A percentile compares a stretch with the other conserved stretches of the same genome.
Evolutionary conservation across 2,329 filamentous ascomycete species (phyloP).

Genomic region (Cladophialophora chaetospira): DNA sequence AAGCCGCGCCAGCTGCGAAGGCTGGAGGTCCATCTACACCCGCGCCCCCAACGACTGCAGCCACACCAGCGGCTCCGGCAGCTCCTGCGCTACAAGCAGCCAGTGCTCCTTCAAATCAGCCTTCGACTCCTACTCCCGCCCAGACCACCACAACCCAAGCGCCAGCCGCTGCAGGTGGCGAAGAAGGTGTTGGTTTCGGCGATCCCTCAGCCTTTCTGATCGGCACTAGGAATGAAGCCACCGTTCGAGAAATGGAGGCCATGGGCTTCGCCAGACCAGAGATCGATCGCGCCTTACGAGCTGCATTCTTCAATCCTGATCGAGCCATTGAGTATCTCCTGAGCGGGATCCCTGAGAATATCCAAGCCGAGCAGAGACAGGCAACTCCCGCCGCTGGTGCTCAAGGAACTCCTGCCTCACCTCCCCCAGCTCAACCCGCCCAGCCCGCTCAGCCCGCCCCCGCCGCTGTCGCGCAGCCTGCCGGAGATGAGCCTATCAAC

Average conservation of each 20-base stretch:
- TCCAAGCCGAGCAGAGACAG: slow-evolving; percentile 69
- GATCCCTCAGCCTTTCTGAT: slow-evolving; percentile 82
- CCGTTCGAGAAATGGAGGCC: slow-evolving; percentile 89
- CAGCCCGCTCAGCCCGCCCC: slow-evolving; percentile 39
- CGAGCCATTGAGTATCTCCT: slow-evolving; percentile 95
- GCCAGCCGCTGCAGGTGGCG: slow-evolving; percentile 52
- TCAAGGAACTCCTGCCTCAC: slow-evolving; percentile 34
- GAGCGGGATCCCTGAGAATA: slow-evolving; percentile 84
- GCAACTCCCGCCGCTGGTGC: slow-evolving; percentile 40
- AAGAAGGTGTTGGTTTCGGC: slow-evolving; percentile 57
- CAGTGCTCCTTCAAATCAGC: slow-evolving; percentile 59
- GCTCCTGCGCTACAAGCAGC: slow-evolving; percentile 56
- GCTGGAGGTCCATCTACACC: slow-evolving; percentile 57
- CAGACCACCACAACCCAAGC: slow-evolving; percentile 39
- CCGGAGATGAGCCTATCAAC: slow-evolving; percentile 70
- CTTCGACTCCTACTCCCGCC: slow-evolving; percentile 48
- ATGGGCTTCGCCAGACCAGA: slow-evolving; percentile 92
- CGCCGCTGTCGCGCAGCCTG: slow-evolving; percentile 45
- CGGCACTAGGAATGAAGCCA: slow-evolving; percentile 77
- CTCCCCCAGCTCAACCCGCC: slow-evolving; percentile 41
- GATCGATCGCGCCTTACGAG: slow-evolving; percentile 92
- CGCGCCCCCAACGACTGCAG: slow-evolving; percentile 48
- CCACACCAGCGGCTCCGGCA: slow-evolving; percentile 50
- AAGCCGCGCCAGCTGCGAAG: slow-evolving; percentile 58
- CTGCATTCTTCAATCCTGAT: slow-evolving; percentile 95